Evolutionary conservation across 345 rosid species (phyloP), one percentile per base, ranked within the genome.

Genomic region (Gossypium thurberi): DNA sequence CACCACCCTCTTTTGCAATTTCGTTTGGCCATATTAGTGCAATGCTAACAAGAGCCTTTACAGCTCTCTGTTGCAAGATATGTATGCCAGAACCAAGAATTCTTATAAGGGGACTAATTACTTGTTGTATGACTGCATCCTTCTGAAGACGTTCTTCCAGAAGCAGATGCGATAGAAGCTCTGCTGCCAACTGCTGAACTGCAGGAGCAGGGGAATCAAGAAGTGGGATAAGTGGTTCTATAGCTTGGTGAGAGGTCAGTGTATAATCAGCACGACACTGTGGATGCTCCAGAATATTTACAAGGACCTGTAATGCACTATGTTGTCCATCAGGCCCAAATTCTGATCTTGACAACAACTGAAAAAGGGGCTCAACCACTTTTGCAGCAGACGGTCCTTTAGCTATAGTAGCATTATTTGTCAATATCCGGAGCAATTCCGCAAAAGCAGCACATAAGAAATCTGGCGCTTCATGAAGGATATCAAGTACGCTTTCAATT

Each of bases 1-100:
- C 98, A 57, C 99, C 99, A 59, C 98, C 97, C 78, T 93, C 98
- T 81, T 93, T 93, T 37, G 97, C 98, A 73, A 96, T 91, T 78
- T 91, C 99, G 72, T 91, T 93, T 48, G 99, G 95, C 97, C 98
- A 93, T 12, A 83, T 81, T 11, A 90, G 80, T 15, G 99, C 90
- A 83, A 96, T 85, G 82, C 98, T 87, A 72, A 90, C 93, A 72
- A 96, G 97, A 72, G 98, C 99, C 87, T 93, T 96, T 55, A 93
- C 91, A 69, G 97, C 97, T 86, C 92, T 96, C 87, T 96, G 98
- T 87, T 96, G 99, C 83, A 93, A 79, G 65, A 90, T 85, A 73
- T 90, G 97, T 77, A 88, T 85, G 76, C 93, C 95, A 14, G 98
- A 93, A 73, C 95, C 93, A 69, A 93, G 95, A 78, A 89, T 88